A percentile compares a stretch with the other conserved stretches of the same genome.
Evolutionary conservation across 495 filamentous ascomycete genomes (phyloP).

Genomic region (Talaromyces wortmannii): DNA sequence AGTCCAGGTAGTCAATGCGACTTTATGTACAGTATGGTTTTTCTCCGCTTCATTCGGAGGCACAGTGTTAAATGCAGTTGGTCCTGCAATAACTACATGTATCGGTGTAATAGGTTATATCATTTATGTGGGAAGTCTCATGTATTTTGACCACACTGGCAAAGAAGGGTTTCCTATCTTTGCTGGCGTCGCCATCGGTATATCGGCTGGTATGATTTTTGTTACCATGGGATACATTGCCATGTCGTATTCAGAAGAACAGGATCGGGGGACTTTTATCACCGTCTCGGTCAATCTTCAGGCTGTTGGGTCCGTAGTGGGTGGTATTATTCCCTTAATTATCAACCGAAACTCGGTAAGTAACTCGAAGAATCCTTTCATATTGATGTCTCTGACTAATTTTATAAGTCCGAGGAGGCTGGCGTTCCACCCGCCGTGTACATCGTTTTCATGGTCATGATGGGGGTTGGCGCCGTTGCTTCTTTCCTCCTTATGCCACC

Average conservation of each 20-base stretch:
- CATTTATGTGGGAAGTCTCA: not conserved
- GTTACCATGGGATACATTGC: not conserved
- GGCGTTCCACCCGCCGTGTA: not conserved
- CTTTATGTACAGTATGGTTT: not conserved
- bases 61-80: not conserved
- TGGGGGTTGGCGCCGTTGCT: not conserved
- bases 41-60: not conserved
- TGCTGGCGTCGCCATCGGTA: not conserved
- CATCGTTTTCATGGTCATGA: not conserved
- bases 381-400: too few species aligned
- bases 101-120: not conserved
- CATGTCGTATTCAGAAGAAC: not conserved
- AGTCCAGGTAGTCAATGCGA: not conserved
- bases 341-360: not conserved
- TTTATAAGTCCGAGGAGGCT: not conserved
- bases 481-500: not conserved
- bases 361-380: too few species aligned
- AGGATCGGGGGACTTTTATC: not conserved
- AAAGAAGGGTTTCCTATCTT: not conserved
- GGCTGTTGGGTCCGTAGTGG: not conserved
- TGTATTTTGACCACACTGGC: not conserved
- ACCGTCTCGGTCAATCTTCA: not conserved
- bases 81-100: not conserved
- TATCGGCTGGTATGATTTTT: not conserved
- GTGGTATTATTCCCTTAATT: not conserved